These are phyloP conservation scores for Beta lomatogona DNA, from an alignment of 179 eudicot species.

Conservation along the genomic window DNA sequence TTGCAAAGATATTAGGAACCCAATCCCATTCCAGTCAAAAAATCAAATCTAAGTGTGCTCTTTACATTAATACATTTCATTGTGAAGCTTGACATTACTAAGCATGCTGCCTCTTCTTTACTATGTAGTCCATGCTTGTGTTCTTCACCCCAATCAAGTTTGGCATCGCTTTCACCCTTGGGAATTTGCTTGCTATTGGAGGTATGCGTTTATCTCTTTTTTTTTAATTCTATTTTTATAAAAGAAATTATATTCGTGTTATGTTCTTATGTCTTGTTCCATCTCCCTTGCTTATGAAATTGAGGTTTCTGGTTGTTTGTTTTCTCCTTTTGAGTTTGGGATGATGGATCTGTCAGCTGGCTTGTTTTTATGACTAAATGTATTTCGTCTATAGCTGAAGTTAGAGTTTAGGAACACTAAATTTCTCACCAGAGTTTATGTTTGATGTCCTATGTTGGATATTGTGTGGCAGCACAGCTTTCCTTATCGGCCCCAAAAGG, in stretches of 20 bases:
- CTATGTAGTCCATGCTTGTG: conserved; percentile 85
- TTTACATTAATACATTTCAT: background rate
- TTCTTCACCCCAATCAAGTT: conserved; percentile 96
- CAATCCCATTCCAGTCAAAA: too few relatives aligned
- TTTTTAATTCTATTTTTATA: conserved; percentile 6
- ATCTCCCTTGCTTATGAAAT: background rate
- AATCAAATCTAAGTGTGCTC: too few relatives aligned
- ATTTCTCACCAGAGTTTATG: too few relatives aligned
- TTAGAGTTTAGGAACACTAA: background rate
- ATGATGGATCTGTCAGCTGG: background rate
- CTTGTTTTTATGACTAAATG: background rate
- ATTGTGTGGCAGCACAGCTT: too few relatives aligned
- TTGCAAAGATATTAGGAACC: too few relatives aligned
- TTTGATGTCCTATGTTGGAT: too few relatives aligned
- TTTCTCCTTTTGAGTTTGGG: background rate
- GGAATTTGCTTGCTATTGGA: conserved; percentile 90
- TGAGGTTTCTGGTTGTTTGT: too few relatives aligned
- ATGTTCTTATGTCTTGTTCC: background rate
- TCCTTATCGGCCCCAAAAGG: too few relatives aligned
- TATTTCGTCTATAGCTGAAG: background rate
- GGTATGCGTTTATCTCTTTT: too few relatives aligned
- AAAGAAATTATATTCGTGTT: too few relatives aligned
- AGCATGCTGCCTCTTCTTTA: conserved; percentile 15
- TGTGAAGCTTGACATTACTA: background rate
- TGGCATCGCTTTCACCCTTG: conserved; percentile 85